Evolutionary conservation across 2,329 filamentous ascomycete genomes (phyloP), one percentile per base, ranked within the genome.

Genomic region (Graphilbum ipis-grandicollis): DNA sequence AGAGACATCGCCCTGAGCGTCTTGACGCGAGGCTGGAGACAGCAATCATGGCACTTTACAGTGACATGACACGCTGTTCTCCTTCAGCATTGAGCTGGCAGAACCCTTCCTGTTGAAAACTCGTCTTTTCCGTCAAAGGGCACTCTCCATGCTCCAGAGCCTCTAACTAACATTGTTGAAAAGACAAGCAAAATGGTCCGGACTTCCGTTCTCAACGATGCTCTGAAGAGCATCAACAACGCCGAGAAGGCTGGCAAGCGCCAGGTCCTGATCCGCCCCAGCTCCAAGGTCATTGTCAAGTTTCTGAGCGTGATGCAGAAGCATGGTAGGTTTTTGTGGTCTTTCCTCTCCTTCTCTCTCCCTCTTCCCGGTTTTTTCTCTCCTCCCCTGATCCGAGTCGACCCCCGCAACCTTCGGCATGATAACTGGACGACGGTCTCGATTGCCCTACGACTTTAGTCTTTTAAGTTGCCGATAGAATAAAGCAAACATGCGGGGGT

Each of bases 381-480:
- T 28, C 10, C 5, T 12, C 8, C 14, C 19, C 3, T 23, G 12
- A 8, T 33, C n/a, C 36, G 39, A 38, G 26, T 7, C 23, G 8
- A 25, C 23, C 23, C 26, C 12, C 14, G 26, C 26, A 28, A 12
- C 19, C 55, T 77, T 90, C 90, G 88, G 86, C 79, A 80, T 94
- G 84, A 96, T 96, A 96, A 96, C 90, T 98, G 93, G 88, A 83
- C 79, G 78, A 84, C 75, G 75, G 78, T 88, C 78, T 79, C 75
- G 74, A 72, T 60, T 57, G 49, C 49, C 60, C 68, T 63, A 94
- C 85, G 82, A 79, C 77, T 71, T 79, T 76, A 84, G 88, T 84
- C 86, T 84, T 98, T 96, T 98, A 96, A 96, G 76, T 92, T 76
- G 75, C 84, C 88, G 90, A 92, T 81, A 98, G 65, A 98, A 90